These are phyloP conservation scores for Cladophialophora immunda DNA, from an alignment of 2,329 filamentous ascomycete genomes.

Conservation along the genomic window DNA sequence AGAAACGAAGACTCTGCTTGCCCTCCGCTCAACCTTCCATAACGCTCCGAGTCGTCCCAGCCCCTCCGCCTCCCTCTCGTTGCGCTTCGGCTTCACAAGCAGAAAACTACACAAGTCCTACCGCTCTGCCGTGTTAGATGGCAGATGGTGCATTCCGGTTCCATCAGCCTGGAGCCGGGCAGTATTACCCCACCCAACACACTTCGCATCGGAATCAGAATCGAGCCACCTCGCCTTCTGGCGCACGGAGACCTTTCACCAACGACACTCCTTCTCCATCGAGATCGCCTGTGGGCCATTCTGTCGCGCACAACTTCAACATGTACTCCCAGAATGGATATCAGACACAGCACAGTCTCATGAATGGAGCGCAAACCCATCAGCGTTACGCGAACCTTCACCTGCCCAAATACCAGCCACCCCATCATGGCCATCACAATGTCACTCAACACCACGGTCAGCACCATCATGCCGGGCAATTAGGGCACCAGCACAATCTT, in stretches of 20 bases:
- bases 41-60: conserved; percentile 23
- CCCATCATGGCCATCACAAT: conserved; percentile 54
- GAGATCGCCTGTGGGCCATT: conserved; percentile 55
- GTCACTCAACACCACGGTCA: conserved; percentile 51
- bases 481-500: conserved; percentile 61
- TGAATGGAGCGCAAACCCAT: conserved; percentile 59
- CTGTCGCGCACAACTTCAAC: conserved; percentile 53
- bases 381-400: conserved; percentile 58
- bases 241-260: conserved; percentile 53
- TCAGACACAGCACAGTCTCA: conserved; percentile 59
- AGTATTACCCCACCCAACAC: conserved; percentile 58
- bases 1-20: conserved; percentile 57
- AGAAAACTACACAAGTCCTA: conserved; percentile 8
- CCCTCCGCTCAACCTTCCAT: conserved; percentile 30
- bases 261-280: conserved; percentile 59
- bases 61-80: conserved; percentile 25
- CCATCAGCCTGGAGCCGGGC: conserved; percentile 63
- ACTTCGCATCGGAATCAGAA: conserved; percentile 54
- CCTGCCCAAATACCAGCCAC: conserved; percentile 58
- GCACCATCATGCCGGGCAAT: conserved; percentile 48
- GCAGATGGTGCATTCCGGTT: conserved; percentile 64
- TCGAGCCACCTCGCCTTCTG: conserved; percentile 56
- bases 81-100: conserved; percentile 11
- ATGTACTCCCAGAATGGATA: conserved; percentile 59
- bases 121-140: conserved; percentile 58